Evolutionary conservation across 2,329 filamentous ascomycete genomes (phyloP).

Genomic region (Sporothrix dimorphospora): DNA sequence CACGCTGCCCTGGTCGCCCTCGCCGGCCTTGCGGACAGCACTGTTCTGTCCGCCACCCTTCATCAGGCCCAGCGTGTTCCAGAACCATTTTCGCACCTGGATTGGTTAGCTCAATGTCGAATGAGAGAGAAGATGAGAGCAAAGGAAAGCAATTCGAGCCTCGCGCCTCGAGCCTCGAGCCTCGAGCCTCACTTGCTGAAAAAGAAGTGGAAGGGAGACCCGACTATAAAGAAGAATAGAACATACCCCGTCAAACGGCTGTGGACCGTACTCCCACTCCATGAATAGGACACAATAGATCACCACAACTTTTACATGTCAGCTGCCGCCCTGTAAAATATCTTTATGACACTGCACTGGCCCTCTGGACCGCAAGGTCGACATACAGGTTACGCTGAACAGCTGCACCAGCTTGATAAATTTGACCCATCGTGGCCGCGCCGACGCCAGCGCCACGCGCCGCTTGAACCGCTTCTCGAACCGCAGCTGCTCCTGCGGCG

Average conservation of each 20-base stretch:
- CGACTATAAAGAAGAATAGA: neutral
- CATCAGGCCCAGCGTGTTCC: conserved; percentile 33
- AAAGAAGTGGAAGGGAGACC: neutral
- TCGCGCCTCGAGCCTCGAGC: no score
- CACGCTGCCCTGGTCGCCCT: neutral
- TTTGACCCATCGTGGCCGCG: conserved; percentile 67
- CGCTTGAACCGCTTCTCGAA: conserved; percentile 80
- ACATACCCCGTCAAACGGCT: conserved; percentile 50
- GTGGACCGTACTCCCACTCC: conserved; percentile 55
- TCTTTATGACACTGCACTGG: neutral
- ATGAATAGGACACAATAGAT: conserved; percentile 64
- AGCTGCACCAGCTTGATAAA: conserved; percentile 67
- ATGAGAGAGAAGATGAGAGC: neutral
- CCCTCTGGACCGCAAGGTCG: neutral
- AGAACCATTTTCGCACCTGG: conserved; percentile 37
- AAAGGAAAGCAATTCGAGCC: neutral
- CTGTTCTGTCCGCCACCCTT: conserved; percentile 24
- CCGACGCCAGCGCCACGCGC: conserved; percentile 63
- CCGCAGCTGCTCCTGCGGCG: conserved; percentile 72
- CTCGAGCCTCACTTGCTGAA: neutral
- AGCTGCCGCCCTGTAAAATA: neutral
- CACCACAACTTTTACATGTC: conserved; percentile 49
- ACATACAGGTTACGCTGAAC: conserved; percentile 58
- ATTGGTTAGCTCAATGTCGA: neutral
- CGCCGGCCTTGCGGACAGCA: neutral